Conservation (phyloP, 1,139 yeast species). For the Magnusiomyces tetraspermus region DNA sequence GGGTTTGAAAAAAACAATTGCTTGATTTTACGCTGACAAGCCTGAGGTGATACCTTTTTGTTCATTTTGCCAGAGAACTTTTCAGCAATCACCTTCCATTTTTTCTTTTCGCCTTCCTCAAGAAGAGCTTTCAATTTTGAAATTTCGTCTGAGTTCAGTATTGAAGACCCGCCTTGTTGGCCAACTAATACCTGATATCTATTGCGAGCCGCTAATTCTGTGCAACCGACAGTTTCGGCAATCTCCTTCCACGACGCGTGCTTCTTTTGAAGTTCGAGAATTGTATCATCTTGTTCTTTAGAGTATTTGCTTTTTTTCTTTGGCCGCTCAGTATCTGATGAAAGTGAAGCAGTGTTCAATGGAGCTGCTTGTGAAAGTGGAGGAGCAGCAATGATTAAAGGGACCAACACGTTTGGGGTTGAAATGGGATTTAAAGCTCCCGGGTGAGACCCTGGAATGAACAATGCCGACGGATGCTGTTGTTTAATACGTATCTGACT, state of each 20-base stretch:
- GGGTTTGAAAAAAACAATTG: constrained; percentile 51
- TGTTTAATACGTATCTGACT: background rate
- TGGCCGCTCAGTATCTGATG: constrained; percentile 38
- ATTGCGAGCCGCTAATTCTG: constrained; percentile 65
- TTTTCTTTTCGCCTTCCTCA: constrained; percentile 64
- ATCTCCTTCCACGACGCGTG: constrained; percentile 71
- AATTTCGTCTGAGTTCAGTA: constrained; percentile 55
- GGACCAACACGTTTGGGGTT: constrained; percentile 9
- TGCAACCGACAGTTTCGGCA: constrained; percentile 57
- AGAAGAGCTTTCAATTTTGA: constrained; percentile 42
- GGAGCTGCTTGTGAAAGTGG: constrained; percentile 30
- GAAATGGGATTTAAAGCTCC: no score
- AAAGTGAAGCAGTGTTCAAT: constrained; percentile 30
- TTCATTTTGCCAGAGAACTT: constrained; percentile 56
- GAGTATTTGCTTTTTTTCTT: constrained; percentile 59
- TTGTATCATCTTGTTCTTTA: constrained; percentile 57
- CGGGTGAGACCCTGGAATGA: no score
- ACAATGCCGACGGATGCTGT: background rate
- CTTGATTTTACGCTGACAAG: constrained; percentile 48
- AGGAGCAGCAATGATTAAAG: constrained; percentile 29
- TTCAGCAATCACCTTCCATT: constrained; percentile 55
- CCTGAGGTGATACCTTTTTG: constrained; percentile 43
- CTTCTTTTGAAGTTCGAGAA: constrained; percentile 49
- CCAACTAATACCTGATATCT: constrained; percentile 75
- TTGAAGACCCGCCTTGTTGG: constrained; percentile 66